These are phyloP conservation scores for Oryza meyeriana DNA, from an alignment of 176 grass and related monocot species.

Conservation along the genomic window DNA sequence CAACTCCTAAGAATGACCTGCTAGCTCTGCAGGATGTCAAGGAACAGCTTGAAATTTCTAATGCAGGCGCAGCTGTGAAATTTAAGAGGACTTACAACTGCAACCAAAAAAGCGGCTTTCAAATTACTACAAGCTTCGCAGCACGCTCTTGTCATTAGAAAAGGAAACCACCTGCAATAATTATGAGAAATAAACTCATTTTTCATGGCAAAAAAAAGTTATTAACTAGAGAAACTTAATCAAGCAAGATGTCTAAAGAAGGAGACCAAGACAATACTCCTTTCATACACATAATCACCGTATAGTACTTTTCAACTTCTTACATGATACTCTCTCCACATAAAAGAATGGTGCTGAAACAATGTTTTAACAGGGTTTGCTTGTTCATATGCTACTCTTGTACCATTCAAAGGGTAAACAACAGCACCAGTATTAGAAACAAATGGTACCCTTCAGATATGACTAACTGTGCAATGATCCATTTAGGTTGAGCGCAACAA, in stretches of 20 bases:
- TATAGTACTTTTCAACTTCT: not conserved
- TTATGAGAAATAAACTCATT: constrained; percentile 25
- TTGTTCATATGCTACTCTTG: not conserved
- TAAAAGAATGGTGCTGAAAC: not conserved
- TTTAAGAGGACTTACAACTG: constrained; percentile 76
- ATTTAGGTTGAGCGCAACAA: not conserved
- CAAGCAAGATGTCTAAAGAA: not conserved
- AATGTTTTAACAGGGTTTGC: not conserved
- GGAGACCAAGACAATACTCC: not conserved
- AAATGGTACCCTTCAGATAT: not conserved
- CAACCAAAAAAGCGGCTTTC: constrained; percentile 95
- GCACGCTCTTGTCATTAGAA: constrained; percentile 85
- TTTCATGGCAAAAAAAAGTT: not conserved
- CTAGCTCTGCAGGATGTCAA: not conserved
- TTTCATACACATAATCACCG: not conserved
- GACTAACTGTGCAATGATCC: not conserved
- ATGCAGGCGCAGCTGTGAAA: not conserved
- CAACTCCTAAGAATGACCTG: not conserved
- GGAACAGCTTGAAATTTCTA: constrained; percentile 9
- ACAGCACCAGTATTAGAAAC: not conserved
- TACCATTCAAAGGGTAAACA: not conserved
- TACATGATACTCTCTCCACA: not conserved
- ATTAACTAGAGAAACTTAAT: not conserved
- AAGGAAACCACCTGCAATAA: constrained; percentile 92
- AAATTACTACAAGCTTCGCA: constrained; percentile 98